phyloP scores from a whole-genome alignment of 345 rosid genomes.

The Zanthoxylum bungeanum region DNA sequence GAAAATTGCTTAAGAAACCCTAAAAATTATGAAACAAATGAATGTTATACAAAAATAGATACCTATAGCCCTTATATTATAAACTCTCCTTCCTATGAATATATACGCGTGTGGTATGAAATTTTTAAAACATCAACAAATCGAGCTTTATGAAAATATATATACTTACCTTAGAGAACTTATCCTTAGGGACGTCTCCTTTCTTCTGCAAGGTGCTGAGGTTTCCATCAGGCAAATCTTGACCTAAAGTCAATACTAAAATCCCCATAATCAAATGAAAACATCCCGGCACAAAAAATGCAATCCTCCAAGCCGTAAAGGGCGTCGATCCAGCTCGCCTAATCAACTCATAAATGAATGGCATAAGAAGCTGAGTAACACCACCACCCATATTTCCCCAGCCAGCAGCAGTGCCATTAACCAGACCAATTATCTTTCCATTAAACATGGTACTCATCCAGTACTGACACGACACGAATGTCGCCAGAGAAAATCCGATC shows the following conservation, averaged over 20 bases:
- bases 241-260: slow-evolving; percentile 42
- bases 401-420: slow-evolving; percentile 85
- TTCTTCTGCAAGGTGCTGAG: slow-evolving; percentile 37
- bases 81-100: too few species aligned
- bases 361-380: slow-evolving; percentile 82
- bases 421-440: slow-evolving; percentile 75
- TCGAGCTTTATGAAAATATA: too few species aligned
- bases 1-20: too few species aligned
- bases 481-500: slow-evolving; percentile 92
- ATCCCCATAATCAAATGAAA: slow-evolving; percentile 46
- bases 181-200: slow-evolving; percentile 49
- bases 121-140: too few species aligned
- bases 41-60: too few species aligned
- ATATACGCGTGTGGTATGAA: too few species aligned
- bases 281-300: slow-evolving; percentile 75
- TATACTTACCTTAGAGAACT: slow-evolving; percentile 31
- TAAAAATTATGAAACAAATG: too few species aligned
- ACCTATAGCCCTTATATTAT: too few species aligned
- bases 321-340: slow-evolving; percentile 51
- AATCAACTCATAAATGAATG: slow-evolving; percentile 66
- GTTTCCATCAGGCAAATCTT: slow-evolving; percentile 53
- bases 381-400: slow-evolving; percentile 99
- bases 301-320: slow-evolving; percentile 88
- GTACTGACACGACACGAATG: slow-evolving; percentile 88
- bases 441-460: slow-evolving; percentile 99